Conservation (phyloP, 768 basidiomycete genomes). For the Favolaschia claudopus region DNA sequence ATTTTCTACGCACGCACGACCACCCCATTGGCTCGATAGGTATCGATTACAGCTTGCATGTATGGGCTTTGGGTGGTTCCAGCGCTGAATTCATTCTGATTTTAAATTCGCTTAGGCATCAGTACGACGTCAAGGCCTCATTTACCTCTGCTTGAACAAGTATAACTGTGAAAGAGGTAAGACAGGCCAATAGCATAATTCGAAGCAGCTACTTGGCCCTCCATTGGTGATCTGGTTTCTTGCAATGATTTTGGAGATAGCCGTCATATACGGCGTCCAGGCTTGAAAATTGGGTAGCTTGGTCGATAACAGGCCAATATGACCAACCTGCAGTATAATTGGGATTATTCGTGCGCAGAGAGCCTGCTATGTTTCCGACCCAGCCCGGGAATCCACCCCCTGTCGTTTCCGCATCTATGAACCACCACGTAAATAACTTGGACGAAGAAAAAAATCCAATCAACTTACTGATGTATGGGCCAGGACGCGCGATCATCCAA, state of each 20-base stretch:
- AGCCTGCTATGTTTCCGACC: constrained; percentile 57
- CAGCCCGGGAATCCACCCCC: constrained; percentile 67
- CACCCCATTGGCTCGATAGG: constrained; percentile 53
- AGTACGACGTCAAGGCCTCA: not conserved
- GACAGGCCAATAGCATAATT: not conserved
- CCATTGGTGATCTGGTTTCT: constrained; percentile 66
- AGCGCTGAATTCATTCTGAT: constrained; percentile 56
- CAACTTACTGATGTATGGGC: constrained; percentile 58
- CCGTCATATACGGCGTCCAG: constrained; percentile 64
- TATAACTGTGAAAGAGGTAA: constrained; percentile 42
- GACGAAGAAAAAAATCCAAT: not conserved
- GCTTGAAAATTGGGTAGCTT: constrained; percentile 35
- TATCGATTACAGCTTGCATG: constrained; percentile 58
- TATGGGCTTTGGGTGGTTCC: constrained; percentile 50
- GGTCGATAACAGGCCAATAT: not conserved
- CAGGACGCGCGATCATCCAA: constrained; percentile 64
- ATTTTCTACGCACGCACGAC: constrained; percentile 50
- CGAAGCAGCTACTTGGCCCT: constrained; percentile 56
- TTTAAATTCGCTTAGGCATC: not conserved
- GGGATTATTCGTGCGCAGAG: constrained; percentile 53
- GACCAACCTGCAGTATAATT: constrained; percentile 51
- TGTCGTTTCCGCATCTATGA: constrained; percentile 57
- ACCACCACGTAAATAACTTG: too few relatives aligned
- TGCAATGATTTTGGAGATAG: constrained; percentile 56
- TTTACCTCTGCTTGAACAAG: constrained; percentile 55